Evolutionary conservation across 768 basidiomycete species (phyloP).

Genomic region (Amanita rimosa): DNA sequence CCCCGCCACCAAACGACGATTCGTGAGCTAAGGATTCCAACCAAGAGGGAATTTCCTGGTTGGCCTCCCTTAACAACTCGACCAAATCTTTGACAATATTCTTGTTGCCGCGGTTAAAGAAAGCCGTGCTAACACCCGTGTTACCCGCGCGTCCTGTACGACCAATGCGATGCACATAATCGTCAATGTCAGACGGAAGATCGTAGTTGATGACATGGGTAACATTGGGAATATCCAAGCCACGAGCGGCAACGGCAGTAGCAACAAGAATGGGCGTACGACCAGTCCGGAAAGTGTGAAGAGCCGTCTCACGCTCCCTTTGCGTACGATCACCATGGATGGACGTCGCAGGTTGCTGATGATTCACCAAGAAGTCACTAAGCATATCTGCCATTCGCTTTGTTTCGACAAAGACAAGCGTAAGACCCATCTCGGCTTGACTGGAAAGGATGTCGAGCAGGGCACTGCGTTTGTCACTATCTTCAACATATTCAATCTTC

Average conservation of each 20-base stretch:
- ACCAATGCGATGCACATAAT: slow-evolving; percentile 98
- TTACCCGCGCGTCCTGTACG: slow-evolving; percentile 99
- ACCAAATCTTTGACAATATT: slow-evolving; percentile 87
- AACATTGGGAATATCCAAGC: slow-evolving; percentile 98
- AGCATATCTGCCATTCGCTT: slow-evolving; percentile 99
- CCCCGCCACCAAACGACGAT: slow-evolving; percentile 55
- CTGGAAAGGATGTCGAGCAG: slow-evolving; percentile 82
- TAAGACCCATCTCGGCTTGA: slow-evolving; percentile 56
- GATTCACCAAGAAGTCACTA: slow-evolving; percentile 85
- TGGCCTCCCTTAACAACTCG: slow-evolving; percentile 90
- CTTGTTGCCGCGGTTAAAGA: slow-evolving; percentile 90
- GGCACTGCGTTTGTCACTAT: slow-evolving; percentile 92
- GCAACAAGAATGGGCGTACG: slow-evolving; percentile 95
- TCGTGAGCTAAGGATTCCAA: slow-evolving; percentile 81
- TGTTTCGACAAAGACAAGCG: slow-evolving; percentile 97
- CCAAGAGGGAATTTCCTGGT: slow-evolving; percentile 91
- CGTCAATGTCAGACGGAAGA: slow-evolving; percentile 94
- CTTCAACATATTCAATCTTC: slow-evolving; percentile 97
- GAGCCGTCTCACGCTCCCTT: slow-evolving; percentile 91
- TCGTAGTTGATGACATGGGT: slow-evolving; percentile 99
- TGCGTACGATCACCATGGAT: slow-evolving; percentile 98
- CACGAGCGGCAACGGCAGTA: slow-evolving; percentile 97
- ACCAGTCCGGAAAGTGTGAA: slow-evolving; percentile 91
- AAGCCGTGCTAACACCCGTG: slow-evolving; percentile 90
- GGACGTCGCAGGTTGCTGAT: slow-evolving; percentile 83